Evolutionary conservation across 257 asterid species (phyloP).

Genomic region (Salvia splendens): DNA sequence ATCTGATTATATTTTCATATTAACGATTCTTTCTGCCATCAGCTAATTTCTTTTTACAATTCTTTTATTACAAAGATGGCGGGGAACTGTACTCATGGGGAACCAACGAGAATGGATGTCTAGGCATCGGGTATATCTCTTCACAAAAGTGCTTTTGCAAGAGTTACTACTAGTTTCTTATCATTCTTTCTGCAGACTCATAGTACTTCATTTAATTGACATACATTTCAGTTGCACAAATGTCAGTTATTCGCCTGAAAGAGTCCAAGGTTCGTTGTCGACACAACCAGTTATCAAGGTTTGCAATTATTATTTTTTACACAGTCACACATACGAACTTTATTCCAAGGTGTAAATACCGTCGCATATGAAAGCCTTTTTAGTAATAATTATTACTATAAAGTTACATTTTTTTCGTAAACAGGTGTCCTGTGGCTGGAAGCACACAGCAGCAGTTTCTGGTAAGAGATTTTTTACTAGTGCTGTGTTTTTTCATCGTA

Average conservation of each 20-base stretch:
- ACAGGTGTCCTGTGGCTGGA: conserved; percentile 99
- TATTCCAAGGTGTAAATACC: conserved; percentile 19
- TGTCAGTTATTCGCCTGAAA: conserved; percentile 74
- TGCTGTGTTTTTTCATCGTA: not conserved
- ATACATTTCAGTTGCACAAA: conserved; percentile 60
- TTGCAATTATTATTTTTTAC: conserved; percentile 27
- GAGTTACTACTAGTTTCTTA: conserved; percentile 20
- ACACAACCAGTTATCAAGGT: conserved; percentile 76
- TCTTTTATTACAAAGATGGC: conserved; percentile 52
- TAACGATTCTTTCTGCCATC: conserved; percentile 6
- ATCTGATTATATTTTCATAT: conserved; percentile 20
- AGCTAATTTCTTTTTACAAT: conserved; percentile 18
- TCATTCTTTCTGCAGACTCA: conserved; percentile 10
- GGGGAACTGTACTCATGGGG: conserved; percentile 96
- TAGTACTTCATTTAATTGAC: conserved; percentile 32
- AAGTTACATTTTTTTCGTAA: conserved; percentile 18
- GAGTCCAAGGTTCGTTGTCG: conserved; percentile 77
- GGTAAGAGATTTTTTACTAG: conserved; percentile 50
- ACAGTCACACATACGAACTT: conserved; percentile 6
- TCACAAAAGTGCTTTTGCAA: conserved; percentile 23
- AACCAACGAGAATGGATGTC: conserved; percentile 95
- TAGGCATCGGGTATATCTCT: conserved; percentile 79
- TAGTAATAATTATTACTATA: conserved; percentile 15
- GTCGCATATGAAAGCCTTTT: conserved; percentile 1
- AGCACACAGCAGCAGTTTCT: conserved; percentile 94